A percentile compares a stretch with the other conserved stretches of the same genome.
Conservation (phyloP, 2,329 filamentous ascomycete genomes). For the Alternaria incomplexa region DNA sequence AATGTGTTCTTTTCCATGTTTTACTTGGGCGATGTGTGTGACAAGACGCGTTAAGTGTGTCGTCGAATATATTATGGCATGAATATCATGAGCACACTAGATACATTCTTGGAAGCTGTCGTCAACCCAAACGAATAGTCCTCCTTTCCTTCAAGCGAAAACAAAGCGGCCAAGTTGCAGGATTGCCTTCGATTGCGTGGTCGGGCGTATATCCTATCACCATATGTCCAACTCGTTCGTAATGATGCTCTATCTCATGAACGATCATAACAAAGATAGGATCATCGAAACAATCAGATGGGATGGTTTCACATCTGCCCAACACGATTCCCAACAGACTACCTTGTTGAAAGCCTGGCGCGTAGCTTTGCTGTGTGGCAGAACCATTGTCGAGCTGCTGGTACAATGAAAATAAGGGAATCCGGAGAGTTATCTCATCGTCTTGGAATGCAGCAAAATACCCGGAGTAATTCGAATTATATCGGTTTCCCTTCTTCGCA, state of each 20-base stretch:
- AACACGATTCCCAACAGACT: background rate
- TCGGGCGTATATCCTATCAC: background rate
- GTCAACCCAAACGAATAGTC: background rate
- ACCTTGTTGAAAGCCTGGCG: background rate
- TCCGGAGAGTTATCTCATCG: accelerated
- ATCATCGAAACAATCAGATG: too few species aligned
- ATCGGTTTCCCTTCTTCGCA: too few species aligned
- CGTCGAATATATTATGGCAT: accelerated
- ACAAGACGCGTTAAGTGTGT: background rate
- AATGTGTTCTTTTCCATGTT: background rate
- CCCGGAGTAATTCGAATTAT: background rate
- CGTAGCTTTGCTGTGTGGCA: background rate
- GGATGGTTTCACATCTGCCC: accelerated
- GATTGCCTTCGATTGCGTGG: accelerated
- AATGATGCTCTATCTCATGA: background rate
- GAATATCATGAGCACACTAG: accelerated
- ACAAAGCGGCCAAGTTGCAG: background rate
- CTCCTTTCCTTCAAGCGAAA: background rate
- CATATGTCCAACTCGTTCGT: background rate
- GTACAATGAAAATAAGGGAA: background rate
- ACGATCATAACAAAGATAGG: background rate
- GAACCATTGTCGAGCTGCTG: background rate
- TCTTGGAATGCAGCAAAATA: background rate
- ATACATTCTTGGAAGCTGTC: background rate
- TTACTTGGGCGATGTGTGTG: background rate